Conservation (phyloP, 345 rosid species). For the Crucihimalaya himalaica region DNA sequence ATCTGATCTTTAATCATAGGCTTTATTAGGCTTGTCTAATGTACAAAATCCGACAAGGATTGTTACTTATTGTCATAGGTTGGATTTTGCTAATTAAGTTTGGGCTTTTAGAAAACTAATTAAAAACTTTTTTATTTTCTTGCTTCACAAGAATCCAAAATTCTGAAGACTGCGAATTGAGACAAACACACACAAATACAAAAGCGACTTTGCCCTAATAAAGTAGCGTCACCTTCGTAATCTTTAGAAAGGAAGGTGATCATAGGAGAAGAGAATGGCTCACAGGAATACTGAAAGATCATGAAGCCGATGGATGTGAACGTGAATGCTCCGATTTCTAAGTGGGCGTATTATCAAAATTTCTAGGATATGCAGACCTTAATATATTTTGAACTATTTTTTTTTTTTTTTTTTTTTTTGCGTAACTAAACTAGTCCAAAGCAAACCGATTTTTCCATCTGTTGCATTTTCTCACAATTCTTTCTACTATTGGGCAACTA, state of each 20-base stretch:
- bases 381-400: too few relatives aligned
- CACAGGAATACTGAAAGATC: conserved; percentile 83
- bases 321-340: conserved; percentile 92
- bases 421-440: too few relatives aligned
- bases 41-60: background rate
- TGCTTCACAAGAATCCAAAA: background rate
- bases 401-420: too few relatives aligned
- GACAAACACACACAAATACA: too few relatives aligned
- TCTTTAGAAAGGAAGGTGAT: background rate
- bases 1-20: background rate
- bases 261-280: conserved; percentile 54
- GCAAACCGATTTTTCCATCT: too few relatives aligned
- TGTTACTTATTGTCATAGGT: background rate
- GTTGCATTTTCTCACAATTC: too few relatives aligned
- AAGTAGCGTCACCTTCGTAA: background rate
- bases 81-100: background rate
- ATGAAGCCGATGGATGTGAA: conserved; percentile 71
- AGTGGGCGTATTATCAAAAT: too few relatives aligned
- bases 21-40: background rate
- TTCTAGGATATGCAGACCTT: too few relatives aligned
- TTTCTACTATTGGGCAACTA: background rate
- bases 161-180: background rate
- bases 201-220: background rate
- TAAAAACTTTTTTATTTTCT: background rate
- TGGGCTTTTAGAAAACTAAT: background rate